Evolutionary conservation across 1,139 yeast genomes (phyloP).

Genomic region (Fermentozyma sake): DNA sequence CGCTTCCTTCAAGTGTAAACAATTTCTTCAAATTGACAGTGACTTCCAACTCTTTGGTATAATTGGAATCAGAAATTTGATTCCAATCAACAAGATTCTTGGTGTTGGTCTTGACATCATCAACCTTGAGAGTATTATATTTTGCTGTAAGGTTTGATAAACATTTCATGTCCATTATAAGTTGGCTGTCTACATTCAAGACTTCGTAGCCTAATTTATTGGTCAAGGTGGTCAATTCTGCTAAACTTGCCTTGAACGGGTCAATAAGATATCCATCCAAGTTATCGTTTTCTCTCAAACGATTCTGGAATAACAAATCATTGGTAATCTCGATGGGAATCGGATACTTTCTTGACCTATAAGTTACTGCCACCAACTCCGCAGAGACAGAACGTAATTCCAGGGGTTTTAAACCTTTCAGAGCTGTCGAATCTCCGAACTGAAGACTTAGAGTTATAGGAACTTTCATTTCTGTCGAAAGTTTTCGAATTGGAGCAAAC

Average conservation of each 20-base stretch:
- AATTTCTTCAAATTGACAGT: conserved; percentile 10
- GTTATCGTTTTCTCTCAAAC: conserved; percentile 12
- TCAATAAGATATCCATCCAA: conserved; percentile 14
- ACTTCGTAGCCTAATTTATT: conserved; percentile 11
- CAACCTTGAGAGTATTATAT: conserved; percentile 13
- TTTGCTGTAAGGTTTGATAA: conserved; percentile 16
- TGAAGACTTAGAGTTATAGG: conserved; percentile 11
- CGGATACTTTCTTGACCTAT: conserved; percentile 18
- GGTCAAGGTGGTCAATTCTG: conserved; percentile 10
- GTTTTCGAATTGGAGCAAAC: conserved; percentile 2
- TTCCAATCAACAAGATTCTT: conserved; percentile 3
- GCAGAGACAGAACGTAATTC: conserved; percentile 16
- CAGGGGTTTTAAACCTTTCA: conserved; percentile 11
- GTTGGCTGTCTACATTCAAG: conserved; percentile 11
- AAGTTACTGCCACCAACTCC: conserved; percentile 17
- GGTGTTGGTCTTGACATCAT: conserved; percentile 8
- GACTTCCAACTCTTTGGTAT: conserved; percentile 5
- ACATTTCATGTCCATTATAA: conserved; percentile 17
- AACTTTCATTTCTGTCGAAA: conserved; percentile 7
- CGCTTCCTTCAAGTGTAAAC: too few species aligned
- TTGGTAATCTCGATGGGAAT: conserved; percentile 18
- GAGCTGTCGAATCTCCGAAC: conserved; percentile 4
- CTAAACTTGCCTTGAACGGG: conserved; percentile 15
- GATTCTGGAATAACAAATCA: conserved; percentile 15
- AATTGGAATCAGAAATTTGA: neutral